phyloP scores from a whole-genome alignment of 225 moss, liverwort and hornwort genomes.

The Physcomitrellopsis africana region DNA sequence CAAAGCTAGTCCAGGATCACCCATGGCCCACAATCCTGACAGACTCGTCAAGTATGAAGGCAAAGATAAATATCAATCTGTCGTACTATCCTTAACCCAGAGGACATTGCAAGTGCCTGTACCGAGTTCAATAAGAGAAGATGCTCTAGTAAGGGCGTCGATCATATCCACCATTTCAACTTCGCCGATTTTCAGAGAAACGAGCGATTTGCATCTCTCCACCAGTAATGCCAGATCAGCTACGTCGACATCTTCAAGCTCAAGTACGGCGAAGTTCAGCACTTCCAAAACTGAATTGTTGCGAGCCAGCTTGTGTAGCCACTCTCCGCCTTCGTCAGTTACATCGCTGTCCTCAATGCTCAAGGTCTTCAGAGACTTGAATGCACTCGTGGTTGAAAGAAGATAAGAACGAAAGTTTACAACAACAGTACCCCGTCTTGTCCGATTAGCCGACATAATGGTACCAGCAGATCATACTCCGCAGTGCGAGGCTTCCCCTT shows the following conservation, averaged over 20 bases:
- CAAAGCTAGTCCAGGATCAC: conserved; percentile 39
- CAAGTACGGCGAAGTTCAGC: conserved; percentile 43
- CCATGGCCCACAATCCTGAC: conserved; percentile 46
- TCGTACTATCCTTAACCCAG: conserved; percentile 18
- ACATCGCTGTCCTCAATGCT: conserved; percentile 52
- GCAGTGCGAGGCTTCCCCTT: conserved; percentile 57
- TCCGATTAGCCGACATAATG: no score
- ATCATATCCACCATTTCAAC: conserved; percentile 52
- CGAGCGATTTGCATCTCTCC: conserved; percentile 58
- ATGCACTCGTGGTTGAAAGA: background rate
- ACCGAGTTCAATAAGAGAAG: conserved; percentile 46
- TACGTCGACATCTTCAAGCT: conserved; percentile 38
- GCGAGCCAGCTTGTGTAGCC: conserved; percentile 56
- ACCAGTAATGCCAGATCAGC: conserved; percentile 45
- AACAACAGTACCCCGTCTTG: no score
- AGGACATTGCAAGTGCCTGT: conserved; percentile 39
- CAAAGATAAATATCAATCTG: background rate
- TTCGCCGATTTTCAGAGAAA: conserved; percentile 59
- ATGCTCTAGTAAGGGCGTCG: conserved; percentile 38
- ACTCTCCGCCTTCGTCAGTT: conserved; percentile 33
- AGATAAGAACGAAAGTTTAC: no score
- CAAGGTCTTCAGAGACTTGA: conserved; percentile 58
- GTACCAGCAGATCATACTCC: conserved; percentile 44
- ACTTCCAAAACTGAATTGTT: conserved; percentile 50
- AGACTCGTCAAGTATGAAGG: conserved; percentile 22